Evolutionary conservation across 1,284 basidiomycete species (phyloP).

Genomic region (Violaceomyces palustris): DNA sequence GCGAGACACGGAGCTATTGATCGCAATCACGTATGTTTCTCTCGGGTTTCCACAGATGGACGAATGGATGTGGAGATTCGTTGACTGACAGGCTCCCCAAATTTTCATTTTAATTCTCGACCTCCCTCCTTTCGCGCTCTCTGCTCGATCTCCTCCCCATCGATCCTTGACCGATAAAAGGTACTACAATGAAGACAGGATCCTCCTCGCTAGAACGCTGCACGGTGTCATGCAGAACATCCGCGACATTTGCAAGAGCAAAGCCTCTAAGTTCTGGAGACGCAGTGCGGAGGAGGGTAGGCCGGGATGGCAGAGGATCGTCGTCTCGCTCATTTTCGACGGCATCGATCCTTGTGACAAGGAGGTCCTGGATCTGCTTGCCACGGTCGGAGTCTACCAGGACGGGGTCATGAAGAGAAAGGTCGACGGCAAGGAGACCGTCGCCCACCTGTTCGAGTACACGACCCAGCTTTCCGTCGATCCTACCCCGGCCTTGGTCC

Average conservation of each 20-base stretch:
- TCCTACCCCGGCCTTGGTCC: constrained; percentile 77
- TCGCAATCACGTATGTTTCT: constrained; percentile 55
- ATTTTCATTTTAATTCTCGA: no score
- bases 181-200: constrained; percentile 88
- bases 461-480: constrained; percentile 66
- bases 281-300: constrained; percentile 67
- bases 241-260: constrained; percentile 94
- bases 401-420: constrained; percentile 88
- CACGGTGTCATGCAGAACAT: constrained; percentile 98
- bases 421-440: constrained; percentile 82
- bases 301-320: constrained; percentile 80
- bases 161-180: no score
- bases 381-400: constrained; percentile 56
- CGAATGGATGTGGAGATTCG: no score
- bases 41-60: no score
- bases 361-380: constrained; percentile 53
- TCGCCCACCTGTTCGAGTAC: constrained; percentile 72
- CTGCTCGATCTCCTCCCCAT: no score
- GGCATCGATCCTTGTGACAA: constrained; percentile 96
- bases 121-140: no score
- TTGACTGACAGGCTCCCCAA: no score
- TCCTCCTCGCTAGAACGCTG: constrained; percentile 66
- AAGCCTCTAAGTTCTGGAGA: constrained; percentile 79
- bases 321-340: constrained; percentile 77
- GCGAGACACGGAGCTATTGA: constrained; percentile 85